phyloP scores from a whole-genome alignment of 2,329 filamentous ascomycete species.

The Teratosphaeriaceae sp. region DNA sequence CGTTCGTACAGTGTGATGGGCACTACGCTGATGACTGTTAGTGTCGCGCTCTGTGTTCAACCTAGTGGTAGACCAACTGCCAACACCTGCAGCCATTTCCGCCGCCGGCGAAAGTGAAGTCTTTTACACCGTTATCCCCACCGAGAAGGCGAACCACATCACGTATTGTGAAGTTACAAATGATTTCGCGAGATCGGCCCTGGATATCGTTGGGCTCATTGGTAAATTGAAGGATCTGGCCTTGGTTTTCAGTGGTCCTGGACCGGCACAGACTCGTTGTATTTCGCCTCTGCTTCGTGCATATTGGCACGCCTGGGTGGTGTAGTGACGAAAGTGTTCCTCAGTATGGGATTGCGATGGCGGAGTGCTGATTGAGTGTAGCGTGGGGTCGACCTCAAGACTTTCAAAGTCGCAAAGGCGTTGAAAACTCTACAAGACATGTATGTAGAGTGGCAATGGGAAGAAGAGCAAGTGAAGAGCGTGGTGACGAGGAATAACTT shows the following conservation, averaged over 20 bases:
- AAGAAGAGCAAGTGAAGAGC: too few species aligned
- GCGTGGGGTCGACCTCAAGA: background rate
- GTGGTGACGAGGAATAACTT: too few species aligned
- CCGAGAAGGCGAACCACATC: background rate
- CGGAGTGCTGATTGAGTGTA: background rate
- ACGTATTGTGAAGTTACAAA: constrained; percentile 1
- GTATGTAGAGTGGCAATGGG: background rate
- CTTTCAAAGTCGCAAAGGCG: background rate
- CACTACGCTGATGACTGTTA: constrained; percentile 1
- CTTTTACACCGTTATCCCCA: background rate
- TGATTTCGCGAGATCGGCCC: background rate
- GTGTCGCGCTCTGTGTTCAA: background rate
- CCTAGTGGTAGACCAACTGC: background rate
- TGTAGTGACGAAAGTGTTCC: background rate
- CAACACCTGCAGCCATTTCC: constrained; percentile 1
- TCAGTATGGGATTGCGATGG: background rate
- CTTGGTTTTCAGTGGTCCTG: too few species aligned
- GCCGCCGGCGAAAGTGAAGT: background rate
- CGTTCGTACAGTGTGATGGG: background rate
- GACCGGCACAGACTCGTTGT: too few species aligned
- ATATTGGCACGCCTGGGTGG: too few species aligned
- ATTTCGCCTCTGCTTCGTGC: too few species aligned
- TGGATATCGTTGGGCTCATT: background rate
- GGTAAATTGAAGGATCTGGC: background rate
- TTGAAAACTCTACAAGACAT: constrained; percentile 5